A percentile compares a stretch with the other conserved stretches of the same genome.
phyloP scores from a whole-genome alignment of 2,329 filamentous ascomycete species.

The Laburnicola sp. region DNA sequence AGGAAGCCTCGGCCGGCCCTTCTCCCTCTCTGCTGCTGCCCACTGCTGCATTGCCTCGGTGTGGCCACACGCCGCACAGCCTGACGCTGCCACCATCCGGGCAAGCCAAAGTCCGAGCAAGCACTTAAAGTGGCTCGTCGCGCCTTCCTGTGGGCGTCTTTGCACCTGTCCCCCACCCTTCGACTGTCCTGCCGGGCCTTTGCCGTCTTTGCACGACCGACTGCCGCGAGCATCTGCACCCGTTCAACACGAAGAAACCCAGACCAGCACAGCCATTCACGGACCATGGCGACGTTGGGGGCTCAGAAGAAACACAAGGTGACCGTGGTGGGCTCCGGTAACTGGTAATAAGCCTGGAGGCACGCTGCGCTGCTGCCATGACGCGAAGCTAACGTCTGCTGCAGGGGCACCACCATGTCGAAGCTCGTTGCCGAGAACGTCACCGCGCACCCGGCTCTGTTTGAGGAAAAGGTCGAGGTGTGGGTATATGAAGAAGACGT shows the following conservation, averaged over 20 bases:
- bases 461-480: slow-evolving; percentile 92
- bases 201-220: slow-evolving; percentile 8
- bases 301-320: slow-evolving; percentile 82
- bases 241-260: slow-evolving; percentile 1
- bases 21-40: slow-evolving; percentile 25
- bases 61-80: slow-evolving; percentile 22
- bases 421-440: slow-evolving; percentile 97
- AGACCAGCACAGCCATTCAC: slow-evolving; percentile 55
- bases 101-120: slow-evolving; percentile 16
- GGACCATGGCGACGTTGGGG: slow-evolving; percentile 53
- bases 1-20: slow-evolving; percentile 39
- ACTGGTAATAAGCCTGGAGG: too few relatives aligned
- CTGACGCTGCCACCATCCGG: slow-evolving; percentile 18
- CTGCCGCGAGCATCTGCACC: slow-evolving; percentile 12
- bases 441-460: slow-evolving; percentile 73
- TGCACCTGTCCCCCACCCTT: slow-evolving; percentile 19
- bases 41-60: slow-evolving; percentile 27
- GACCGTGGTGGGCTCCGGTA: slow-evolving; percentile 91
- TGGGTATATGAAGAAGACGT: slow-evolving; percentile 98
- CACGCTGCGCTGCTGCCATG: slow-evolving; percentile 30
- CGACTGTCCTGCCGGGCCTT: slow-evolving; percentile 22
- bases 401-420: slow-evolving; percentile 91
- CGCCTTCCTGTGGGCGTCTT: slow-evolving; percentile 17
- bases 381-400: slow-evolving; percentile 6
- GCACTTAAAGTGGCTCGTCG: slow-evolving; percentile 33